These are phyloP conservation scores for Linum tenue DNA, from an alignment of 345 rosid species.

Conservation along the genomic window DNA sequence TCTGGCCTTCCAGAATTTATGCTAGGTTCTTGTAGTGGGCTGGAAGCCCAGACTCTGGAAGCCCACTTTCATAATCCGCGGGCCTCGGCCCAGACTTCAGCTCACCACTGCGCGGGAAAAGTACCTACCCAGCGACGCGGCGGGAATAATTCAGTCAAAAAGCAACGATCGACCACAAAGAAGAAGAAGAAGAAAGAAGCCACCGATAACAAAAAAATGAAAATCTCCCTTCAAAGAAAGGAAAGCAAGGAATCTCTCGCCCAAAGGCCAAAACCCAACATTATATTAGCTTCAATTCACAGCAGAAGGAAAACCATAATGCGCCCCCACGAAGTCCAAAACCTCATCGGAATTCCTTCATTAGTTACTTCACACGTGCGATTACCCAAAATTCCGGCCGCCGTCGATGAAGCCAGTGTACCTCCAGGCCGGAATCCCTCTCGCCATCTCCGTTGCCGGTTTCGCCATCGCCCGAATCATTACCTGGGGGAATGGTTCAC, in stretches of 20 bases:
- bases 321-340: background rate
- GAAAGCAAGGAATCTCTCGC: conserved; percentile 33
- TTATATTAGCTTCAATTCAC: conserved; percentile 7
- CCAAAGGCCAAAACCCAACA: background rate
- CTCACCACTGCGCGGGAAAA: background rate
- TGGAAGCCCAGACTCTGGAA: no score
- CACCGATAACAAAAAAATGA: background rate
- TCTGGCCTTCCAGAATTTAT: no score
- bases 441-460: conserved; percentile 9
- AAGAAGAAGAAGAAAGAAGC: background rate
- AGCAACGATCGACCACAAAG: conserved; percentile 17
- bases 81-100: background rate
- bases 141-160: conserved; percentile 32
- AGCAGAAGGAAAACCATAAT: conserved; percentile 3
- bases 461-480: background rate
- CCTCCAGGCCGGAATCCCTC: conserved; percentile 54
- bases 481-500: background rate
- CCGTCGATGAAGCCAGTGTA: conserved; percentile 44
- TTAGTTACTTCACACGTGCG: conserved; percentile 18
- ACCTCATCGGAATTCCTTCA: background rate
- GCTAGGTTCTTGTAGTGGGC: no score
- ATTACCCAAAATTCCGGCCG: conserved; percentile 30
- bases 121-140: background rate
- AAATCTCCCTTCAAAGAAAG: conserved; percentile 28
- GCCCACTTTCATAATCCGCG: no score